phyloP scores from a whole-genome alignment of 2,329 filamentous ascomycete genomes.

The Trichophyton simii region DNA sequence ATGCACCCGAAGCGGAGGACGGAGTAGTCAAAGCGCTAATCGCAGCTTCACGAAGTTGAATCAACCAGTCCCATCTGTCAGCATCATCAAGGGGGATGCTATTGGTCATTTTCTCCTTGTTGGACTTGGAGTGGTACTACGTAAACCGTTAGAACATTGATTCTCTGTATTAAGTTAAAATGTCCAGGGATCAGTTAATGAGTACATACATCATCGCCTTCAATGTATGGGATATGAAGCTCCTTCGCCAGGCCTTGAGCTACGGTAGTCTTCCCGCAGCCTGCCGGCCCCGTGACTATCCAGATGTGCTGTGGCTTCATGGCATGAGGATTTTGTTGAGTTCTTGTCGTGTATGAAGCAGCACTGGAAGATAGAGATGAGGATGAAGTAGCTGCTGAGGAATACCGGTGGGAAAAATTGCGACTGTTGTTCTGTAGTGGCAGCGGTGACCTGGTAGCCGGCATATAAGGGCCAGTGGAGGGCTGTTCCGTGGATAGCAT shows the following conservation, averaged over 20 bases:
- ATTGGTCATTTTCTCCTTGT: conserved; percentile 80
- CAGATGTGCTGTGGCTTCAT: conserved; percentile 57
- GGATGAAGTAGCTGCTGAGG: not conserved
- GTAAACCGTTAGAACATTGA: conserved; percentile 10
- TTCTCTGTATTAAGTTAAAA: not conserved
- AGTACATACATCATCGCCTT: conserved; percentile 60
- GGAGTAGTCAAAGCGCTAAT: conserved; percentile 38
- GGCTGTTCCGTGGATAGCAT: conserved; percentile 33
- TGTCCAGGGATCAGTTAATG: not conserved
- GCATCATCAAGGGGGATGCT: conserved; percentile 78
- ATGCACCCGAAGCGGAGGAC: conserved; percentile 22
- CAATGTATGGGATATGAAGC: conserved; percentile 58
- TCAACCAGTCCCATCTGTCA: conserved; percentile 97
- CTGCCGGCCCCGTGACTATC: conserved; percentile 67
- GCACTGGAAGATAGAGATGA: conserved; percentile 6
- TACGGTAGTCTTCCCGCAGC: conserved; percentile 67
- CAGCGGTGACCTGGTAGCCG: not conserved
- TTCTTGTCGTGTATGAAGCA: conserved; percentile 12
- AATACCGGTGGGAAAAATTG: not conserved
- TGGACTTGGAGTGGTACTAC: conserved; percentile 46
- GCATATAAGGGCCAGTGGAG: conserved; percentile 8
- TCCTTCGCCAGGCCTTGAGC: conserved; percentile 51
- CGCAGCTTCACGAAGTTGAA: conserved; percentile 54
- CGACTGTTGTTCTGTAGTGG: not conserved
- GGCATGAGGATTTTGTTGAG: conserved; percentile 7